Evolutionary conservation across 75 land plant species (phyloP), one percentile per base, ranked within the genome.

Genomic region (Larix kaempferi): DNA sequence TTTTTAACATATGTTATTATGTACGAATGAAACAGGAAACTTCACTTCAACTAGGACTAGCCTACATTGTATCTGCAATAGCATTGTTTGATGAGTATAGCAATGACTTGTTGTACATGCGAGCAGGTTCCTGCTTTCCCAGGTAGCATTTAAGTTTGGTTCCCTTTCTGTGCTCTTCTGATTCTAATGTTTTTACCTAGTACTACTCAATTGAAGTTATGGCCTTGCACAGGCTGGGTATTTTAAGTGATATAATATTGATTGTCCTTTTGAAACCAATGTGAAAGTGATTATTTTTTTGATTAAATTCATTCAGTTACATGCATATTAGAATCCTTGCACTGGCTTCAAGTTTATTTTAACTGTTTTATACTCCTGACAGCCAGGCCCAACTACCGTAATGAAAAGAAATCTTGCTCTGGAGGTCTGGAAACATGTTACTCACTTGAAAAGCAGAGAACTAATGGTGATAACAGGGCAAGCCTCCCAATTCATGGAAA

Each of bases 21-120:
- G 19, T 13, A 8, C 27, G 35, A 5, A 76, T 58, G 25, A 81
- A 49, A 12, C 79, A 94, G 98, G 94, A 95, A 66, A 77, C 78
- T 33, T 94, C 98, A 3, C 35, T 92, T 22, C 27, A 44, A 56
- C 78, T 86, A 84, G 99, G 99, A 64, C 80, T 94, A 35, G 85
- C 87, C 2, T 94, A 92, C 63, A 86, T 92, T 44, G 76, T 96
- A 5, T 81, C 94, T 3, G 83, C 82, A 15, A 79, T 91, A 39
- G 91, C 98, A 25, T 44, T 92, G 74, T 94, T 94, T 74, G 99
- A 94, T 78, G 99, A 96, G 59, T 94, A 96, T 63, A 82, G 87
- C 54, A 96, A 90, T 78, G 99, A 96, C 69, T 63, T 92, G 67
- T 94, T 96, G 58, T 87, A 94, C 77, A 71, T 94, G 86, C 74